Base-by-base conservation (phyloP, 1,139 yeast genomes). In the Suhomyces bokatorum region DNA sequence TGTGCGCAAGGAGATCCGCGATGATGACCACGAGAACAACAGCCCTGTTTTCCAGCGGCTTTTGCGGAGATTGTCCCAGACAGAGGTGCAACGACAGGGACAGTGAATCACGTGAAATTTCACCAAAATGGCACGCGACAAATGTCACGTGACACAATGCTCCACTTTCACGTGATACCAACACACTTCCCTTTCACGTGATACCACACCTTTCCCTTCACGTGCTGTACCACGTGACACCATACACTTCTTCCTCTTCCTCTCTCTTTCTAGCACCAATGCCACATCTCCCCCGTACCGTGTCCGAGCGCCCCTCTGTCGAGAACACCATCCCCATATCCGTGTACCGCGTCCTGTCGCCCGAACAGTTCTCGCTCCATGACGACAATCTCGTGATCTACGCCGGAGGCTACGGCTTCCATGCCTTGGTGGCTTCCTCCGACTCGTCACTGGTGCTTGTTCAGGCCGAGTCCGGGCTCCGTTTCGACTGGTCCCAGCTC, bases 331-430 rank as follows among this genome's bases (percentile, higher is more conserved):
- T 73, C 12, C 67, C 70, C 5, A 55, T 59, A 13, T 47, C 56
- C 12, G 55, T 60, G 22, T 74, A 68, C 51, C 73, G 63, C 43
- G 58, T 70, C 6, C 68, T 70, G 22, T 67, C 73, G 1, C 80
- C 80, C 1, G 77, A 69, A 37, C 52, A 57, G 36, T 74, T 69
- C 51, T 62, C 71, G 10, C 54, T 64, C 16, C 66, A 59, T 20
- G 75, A 70, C 46, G 79, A 75, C 52, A 72, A 73, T 52, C 60
- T 66, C 47, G 70, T 75, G 26, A 54, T 75, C 9, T 67, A 71
- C 48, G 74, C 69, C 6, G 78, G 78, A 5, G 75, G 74, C 3
- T 33, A 51, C 5, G 50, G 51, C 27, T 67, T 51, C 43, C 17
- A 40, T 13, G 40, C 46, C 52, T 29, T 43, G 17, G 40, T 66